phyloP scores from a whole-genome alignment of 2,329 filamentous ascomycete genomes.

The Arthrocladium fulminans region DNA sequence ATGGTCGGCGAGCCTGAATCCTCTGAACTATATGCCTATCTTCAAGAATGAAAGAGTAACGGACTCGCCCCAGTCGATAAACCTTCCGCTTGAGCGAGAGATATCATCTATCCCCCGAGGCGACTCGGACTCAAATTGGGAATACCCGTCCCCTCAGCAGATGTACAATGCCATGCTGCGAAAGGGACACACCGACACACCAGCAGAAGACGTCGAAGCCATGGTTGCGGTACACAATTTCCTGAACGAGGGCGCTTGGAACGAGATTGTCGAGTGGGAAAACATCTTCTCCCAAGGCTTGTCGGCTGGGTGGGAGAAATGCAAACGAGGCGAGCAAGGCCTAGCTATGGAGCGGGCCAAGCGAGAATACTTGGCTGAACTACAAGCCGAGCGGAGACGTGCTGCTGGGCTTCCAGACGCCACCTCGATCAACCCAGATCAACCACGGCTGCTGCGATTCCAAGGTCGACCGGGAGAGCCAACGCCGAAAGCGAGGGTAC shows the following conservation, averaged over 20 bases:
- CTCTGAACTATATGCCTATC: conserved; percentile 92
- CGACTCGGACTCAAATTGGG: conserved; percentile 73
- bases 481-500: conserved; percentile 82
- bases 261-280: conserved; percentile 92
- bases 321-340: conserved; percentile 64
- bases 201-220: conserved; percentile 81
- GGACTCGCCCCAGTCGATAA: conserved; percentile 53
- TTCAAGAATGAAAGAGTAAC: conserved; percentile 68
- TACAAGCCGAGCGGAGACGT: conserved; percentile 32
- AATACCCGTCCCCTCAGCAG: conserved; percentile 95
- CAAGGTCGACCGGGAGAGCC: conserved; percentile 80
- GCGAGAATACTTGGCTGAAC: conserved; percentile 10
- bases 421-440: conserved; percentile 16
- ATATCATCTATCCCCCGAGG: conserved; percentile 84
- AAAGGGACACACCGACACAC: conserved; percentile 92
- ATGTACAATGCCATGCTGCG: conserved; percentile 98
- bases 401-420: conserved; percentile 16
- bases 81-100: conserved; percentile 72
- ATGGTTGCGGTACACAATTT: conserved; percentile 99
- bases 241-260: conserved; percentile 93
- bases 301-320: conserved; percentile 61
- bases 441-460: conserved; percentile 74
- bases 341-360: conserved; percentile 47
- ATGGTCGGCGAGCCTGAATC: conserved; percentile 50
- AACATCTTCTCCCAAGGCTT: conserved; percentile 70